Evolutionary conservation across 495 filamentous ascomycete genomes (phyloP), one percentile per base, ranked within the genome.

Genomic region (Tuber melanosporum): DNA sequence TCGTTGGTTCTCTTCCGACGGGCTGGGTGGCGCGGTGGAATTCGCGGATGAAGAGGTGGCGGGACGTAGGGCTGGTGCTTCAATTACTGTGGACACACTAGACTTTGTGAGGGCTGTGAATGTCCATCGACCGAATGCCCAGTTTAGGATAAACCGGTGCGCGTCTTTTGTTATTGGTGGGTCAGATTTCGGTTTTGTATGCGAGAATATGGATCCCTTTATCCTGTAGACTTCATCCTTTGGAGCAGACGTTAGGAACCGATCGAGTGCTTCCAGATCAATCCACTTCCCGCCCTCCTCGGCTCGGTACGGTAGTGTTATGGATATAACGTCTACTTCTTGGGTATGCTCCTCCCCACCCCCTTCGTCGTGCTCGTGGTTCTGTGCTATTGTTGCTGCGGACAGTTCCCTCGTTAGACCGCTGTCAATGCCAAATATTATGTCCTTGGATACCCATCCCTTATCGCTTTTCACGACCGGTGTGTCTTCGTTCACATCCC

Each of bases 61-160:
- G 17, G 81, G 76, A 32, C 74, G 77, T 26, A 74, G 62, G 77
- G 70, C 85, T 82, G 5, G 85, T 80, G 49, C 87, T 86, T 69
- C 74, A 72, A 80, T 79, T 3, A 71, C 75, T 19, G 81, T 83
- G 0, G 77, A 78, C 41, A 83, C 78, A 43, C 73, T 80, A 0
- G 79, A 82, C 8, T 84, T 83, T 8, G 83, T 83, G 49, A 92
- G 85, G 0, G 87, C 87, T 9, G 94, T 95, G 81, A 92, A 95
- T 3, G 89, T 97, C 95, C 95, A 98, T 26, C 95, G 88, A 10
- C 94, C 94, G 85, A 99, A 99, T 0, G 95, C 96, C 95, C 95
- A 98, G 83, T 99, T 99, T 70, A 99, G 87, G 71, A 98, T 96
- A 83, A 94, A 97, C 76, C 89, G 80, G 5, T 74, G 81, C 36